phyloP scores from a whole-genome alignment of 768 basidiomycete genomes.

The Mycena latifolia region DNA sequence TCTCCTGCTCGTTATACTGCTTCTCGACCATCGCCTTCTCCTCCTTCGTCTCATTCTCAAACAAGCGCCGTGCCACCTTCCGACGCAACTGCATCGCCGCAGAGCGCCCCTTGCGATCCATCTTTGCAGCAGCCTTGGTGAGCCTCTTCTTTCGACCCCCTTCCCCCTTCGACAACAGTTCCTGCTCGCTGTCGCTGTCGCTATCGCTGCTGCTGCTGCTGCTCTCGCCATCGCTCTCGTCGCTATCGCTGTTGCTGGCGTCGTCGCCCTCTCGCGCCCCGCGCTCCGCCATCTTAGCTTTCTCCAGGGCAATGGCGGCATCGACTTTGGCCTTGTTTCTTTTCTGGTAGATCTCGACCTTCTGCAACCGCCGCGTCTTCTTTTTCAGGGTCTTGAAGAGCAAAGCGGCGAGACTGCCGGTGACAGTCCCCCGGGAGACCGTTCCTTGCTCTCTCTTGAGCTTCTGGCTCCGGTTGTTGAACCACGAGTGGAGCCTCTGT shows the following conservation, averaged over 20 bases:
- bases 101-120: too few relatives aligned
- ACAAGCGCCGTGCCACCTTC: too few relatives aligned
- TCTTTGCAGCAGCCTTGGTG: too few relatives aligned
- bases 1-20: too few relatives aligned
- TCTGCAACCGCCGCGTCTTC: not conserved
- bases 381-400: not conserved
- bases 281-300: not conserved
- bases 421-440: not conserved
- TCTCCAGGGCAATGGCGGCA: not conserved
- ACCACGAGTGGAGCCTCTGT: constrained; percentile 14
- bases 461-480: constrained; percentile 11
- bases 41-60: too few relatives aligned
- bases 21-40: too few relatives aligned
- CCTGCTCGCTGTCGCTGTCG: not conserved
- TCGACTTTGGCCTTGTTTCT: not conserved
- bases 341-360: constrained; percentile 19
- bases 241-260: not conserved
- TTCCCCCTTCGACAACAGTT: too few relatives aligned
- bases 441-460: not conserved
- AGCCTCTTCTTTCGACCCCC: too few relatives aligned
- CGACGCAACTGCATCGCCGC: too few relatives aligned
- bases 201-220: not conserved
- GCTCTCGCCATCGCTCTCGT: not conserved
- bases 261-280: not conserved
- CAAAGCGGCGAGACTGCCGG: not conserved